Base-by-base conservation (phyloP, 2,329 filamentous ascomycete species). In the Aspergillus eucalypticola region DNA sequence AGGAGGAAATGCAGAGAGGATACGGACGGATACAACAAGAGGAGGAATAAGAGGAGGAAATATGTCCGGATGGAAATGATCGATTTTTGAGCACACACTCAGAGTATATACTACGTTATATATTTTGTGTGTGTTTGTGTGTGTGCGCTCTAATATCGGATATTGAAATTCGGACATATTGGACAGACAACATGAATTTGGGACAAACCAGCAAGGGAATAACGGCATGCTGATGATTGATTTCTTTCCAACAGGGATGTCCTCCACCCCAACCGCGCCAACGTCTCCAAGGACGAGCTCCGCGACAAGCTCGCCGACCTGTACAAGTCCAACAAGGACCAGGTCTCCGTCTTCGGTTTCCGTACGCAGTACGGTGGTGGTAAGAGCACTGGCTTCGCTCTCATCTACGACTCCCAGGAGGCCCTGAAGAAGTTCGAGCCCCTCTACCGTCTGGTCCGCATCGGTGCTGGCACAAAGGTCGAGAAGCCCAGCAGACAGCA, bases 351-450 rank as follows among this genome's bases (percentile, higher is more conserved):
- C 82, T 99, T 99, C 81, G 95, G 95, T 78, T 92, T 99, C 83
- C 91, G 92, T 82, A 99, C 95, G 75, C 94, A 98, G 82, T 99
- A 90, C 81, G 95, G 95, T 94, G 95, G 95, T 80, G 95, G 95
- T 87, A 99, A 99, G 90, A 96, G 91, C 82, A 98, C 94, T 71
- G 95, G 95, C 76, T 99, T 99, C 81, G 95, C 92, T 71, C 92
- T 98, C 77, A 87, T 99, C 85, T 99, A 99, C 88, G 95, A 99
- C 84, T 96, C 91, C 71, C 85, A 88, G 79, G 95, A 99, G 87
- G 92, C 93, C 76, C 89, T 99, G 89, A 97, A 97, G 91, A 98
- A 98, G 85, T 99, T 98, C 83, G 95, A 99, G 89, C 95, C 95
- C 76, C 90, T 90, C 84, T 97, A 97, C 90, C 90, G 95, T 83